A percentile compares a stretch with the other conserved stretches of the same genome.
Evolutionary conservation across 2,329 filamentous ascomycete genomes (phyloP).

Genomic region (Knufia petricola): DNA sequence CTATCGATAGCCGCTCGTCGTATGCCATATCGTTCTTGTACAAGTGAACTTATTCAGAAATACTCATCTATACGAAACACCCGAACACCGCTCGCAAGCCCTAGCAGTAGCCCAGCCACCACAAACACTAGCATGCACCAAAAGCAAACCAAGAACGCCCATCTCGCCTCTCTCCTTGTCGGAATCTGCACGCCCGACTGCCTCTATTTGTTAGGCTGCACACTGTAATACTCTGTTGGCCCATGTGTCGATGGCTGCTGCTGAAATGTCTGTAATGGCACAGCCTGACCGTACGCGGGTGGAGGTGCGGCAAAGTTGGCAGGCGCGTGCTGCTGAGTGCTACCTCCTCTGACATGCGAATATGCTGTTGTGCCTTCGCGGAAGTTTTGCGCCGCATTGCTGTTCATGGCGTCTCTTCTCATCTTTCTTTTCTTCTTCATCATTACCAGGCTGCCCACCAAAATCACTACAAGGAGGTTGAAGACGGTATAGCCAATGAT

Average conservation of each 20-base stretch:
- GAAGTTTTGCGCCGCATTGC: constrained; percentile 22
- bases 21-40: too few relatives aligned
- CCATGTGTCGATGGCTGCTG: background rate
- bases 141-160: too few relatives aligned
- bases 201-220: constrained; percentile 7
- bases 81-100: background rate
- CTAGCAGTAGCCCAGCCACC: background rate
- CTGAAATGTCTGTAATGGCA: constrained; percentile 2
- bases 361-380: constrained; percentile 13
- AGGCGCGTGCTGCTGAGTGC: background rate
- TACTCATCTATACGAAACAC: background rate
- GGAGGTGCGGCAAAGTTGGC: constrained; percentile 1
- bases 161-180: background rate
- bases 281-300: background rate
- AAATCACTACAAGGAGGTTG: constrained; percentile 34
- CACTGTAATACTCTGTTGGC: constrained; percentile 8
- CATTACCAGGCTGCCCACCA: constrained; percentile 29
- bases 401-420: constrained; percentile 24
- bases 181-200: background rate
- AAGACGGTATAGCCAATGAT: constrained; percentile 42
- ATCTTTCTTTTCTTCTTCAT: constrained; percentile 25
- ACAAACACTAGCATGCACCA: too few relatives aligned
- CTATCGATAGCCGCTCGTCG: too few relatives aligned
- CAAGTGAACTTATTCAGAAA: too few relatives aligned
- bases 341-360: constrained; percentile 1